A percentile compares a stretch with the other conserved stretches of the same genome.
phyloP scores from a whole-genome alignment of 169 alveolate genomes.

The Theileria annulata region DNA sequence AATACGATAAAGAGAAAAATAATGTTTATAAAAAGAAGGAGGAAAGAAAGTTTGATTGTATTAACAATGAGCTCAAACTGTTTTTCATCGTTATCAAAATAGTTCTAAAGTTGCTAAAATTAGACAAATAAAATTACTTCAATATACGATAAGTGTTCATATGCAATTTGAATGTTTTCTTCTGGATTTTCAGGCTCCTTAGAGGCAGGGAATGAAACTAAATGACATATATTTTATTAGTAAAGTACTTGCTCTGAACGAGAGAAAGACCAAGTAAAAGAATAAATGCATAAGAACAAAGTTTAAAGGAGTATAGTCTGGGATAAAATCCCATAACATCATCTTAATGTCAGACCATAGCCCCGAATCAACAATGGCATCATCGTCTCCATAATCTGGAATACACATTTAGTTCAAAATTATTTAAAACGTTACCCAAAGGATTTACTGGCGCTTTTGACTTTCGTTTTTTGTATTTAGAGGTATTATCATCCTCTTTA shows the following conservation, averaged over 20 bases:
- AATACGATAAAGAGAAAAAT: conserved; percentile 17
- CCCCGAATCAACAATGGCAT: conserved; percentile 26
- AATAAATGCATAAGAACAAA: conserved; percentile 19
- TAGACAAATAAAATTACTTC: conserved; percentile 5
- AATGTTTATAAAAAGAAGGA: conserved; percentile 1
- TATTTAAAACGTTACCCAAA: neutral
- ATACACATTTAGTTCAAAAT: conserved; percentile 12
- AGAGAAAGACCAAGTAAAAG: conserved; percentile 20
- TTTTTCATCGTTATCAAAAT: conserved; percentile 18
- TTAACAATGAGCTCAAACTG: conserved; percentile 32
- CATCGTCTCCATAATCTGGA: conserved; percentile 43
- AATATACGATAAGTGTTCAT: conserved; percentile 10
- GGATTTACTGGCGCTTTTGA: neutral
- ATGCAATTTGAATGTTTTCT: neutral
- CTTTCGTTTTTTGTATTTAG: neutral
- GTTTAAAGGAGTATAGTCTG: conserved; percentile 29
- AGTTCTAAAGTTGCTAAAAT: conserved; percentile 12
- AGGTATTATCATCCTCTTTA: neutral
- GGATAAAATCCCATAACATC: conserved; percentile 29
- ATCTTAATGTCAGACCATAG: conserved; percentile 22
- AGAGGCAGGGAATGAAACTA: conserved; percentile 22
- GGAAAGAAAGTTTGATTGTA: conserved; percentile 17
- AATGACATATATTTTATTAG: neutral
- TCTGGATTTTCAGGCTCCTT: conserved; percentile 17
- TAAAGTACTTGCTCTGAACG: conserved; percentile 28